Evolutionary conservation across 345 rosid genomes (phyloP), one percentile per base, ranked within the genome.

Genomic region (Rhodomyrtus tomentosa): DNA sequence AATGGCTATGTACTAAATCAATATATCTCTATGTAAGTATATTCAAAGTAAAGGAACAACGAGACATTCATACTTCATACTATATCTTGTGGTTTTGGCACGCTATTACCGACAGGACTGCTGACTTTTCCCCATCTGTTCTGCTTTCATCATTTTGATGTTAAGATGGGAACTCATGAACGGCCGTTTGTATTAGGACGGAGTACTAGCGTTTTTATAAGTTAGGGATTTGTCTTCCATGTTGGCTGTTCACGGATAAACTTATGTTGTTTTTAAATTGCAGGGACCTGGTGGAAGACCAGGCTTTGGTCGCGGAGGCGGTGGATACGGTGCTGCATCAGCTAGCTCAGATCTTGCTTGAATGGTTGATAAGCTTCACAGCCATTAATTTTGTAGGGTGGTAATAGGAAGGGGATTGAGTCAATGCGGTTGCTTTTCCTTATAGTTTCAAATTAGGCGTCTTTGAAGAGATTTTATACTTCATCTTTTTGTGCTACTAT

Each of bases 291-390:
- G 95, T 87, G 91, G 89, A 62, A 93, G 95, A 84, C 90, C 93
- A 51, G 93, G 91, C 10, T 94, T 92, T n/a, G 96, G 96, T 29
- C 96, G 96, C 13, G 96, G 96, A 49, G 92, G 92, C 9, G 96
- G 95, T 72, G 88, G 96, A 32, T 92, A 86, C 72, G 91, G 92
- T 85, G 92, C 91, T 16, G 91, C 87, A 20, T 86, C 92, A 12
- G 83, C 56, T 49, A 81, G 86, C 83, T 81, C 86, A 15, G 79
- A 50, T 27, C 56, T 85, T 62, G 62, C 86, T 55, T 81, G 58
- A 81, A 59, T 68, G 79, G 79, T 32, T 68, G 79, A 68, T 13
- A 36, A 68, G 25, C 0, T 36, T 36, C 40, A 9, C 40, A 18
- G 25, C 45, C 45, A 18, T 68, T 38, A 68, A 68, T 68, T 68